Percentiles rank a stretch among this genome's conserved stretches.
These are phyloP conservation scores for Globisporangium alternatum DNA, from an alignment of 352 stramenopile genomes.

Conservation along the genomic window DNA sequence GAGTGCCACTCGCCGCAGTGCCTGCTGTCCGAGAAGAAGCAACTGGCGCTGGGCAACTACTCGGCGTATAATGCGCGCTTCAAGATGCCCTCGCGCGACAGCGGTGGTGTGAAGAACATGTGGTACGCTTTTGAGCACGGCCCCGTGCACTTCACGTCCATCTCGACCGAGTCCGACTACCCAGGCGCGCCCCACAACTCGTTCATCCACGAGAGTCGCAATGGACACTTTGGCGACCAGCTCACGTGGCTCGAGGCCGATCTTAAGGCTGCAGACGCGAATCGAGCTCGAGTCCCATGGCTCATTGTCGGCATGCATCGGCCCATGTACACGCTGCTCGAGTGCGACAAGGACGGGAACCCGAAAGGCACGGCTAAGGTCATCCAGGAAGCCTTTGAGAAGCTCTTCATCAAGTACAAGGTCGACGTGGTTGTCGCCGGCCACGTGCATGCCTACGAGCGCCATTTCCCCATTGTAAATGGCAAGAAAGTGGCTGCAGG, in stretches of 20 bases:
- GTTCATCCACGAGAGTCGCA: constrained; percentile 26
- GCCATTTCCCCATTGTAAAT: constrained; percentile 54
- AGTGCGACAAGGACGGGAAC: constrained; percentile 17
- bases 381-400: constrained; percentile 75
- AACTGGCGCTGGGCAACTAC: constrained; percentile 71
- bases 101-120: constrained; percentile 64
- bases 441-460: constrained; percentile 87
- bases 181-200: constrained; percentile 34
- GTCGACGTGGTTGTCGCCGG: constrained; percentile 85
- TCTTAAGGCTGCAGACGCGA: constrained; percentile 40
- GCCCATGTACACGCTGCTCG: constrained; percentile 30
- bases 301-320: constrained; percentile 55
- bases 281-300: constrained; percentile 44
- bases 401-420: constrained; percentile 80
- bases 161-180: constrained; percentile 83
- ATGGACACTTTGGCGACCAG: constrained; percentile 46
- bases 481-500: constrained; percentile 38
- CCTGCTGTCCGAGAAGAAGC: constrained; percentile 40
- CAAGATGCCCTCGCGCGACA: constrained; percentile 80
- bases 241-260: constrained; percentile 48
- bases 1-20: constrained; percentile 83
- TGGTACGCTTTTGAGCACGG: constrained; percentile 89
- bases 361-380: constrained; percentile 17
- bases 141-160: constrained; percentile 73
- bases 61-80: constrained; percentile 82